Percentiles rank a stretch among this genome's conserved stretches.
These are phyloP conservation scores for Tricholomella constricta DNA, from an alignment of 768 basidiomycete species.

Conservation along the genomic window DNA sequence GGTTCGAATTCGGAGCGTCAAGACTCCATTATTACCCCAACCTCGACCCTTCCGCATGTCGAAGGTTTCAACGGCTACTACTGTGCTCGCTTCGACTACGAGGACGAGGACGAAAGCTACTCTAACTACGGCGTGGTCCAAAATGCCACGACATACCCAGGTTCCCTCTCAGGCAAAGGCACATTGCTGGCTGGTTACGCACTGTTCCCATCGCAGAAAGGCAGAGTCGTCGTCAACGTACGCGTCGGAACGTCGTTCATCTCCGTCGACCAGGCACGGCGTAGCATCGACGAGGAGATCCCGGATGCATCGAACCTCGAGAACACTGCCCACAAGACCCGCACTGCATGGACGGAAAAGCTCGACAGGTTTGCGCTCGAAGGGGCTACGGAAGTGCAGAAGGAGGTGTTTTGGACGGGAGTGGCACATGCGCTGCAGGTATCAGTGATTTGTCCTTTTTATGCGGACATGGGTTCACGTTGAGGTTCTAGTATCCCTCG, in stretches of 20 bases:
- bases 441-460: background rate
- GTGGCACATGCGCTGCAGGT: constrained; percentile 67
- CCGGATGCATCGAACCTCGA: constrained; percentile 46
- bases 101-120: constrained; percentile 9
- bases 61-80: constrained; percentile 56
- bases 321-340: constrained; percentile 47
- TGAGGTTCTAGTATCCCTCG: constrained; percentile 62
- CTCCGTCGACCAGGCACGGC: constrained; percentile 63
- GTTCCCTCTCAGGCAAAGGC: constrained; percentile 38
- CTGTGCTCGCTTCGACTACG: constrained; percentile 57
- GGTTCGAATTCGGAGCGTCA: constrained; percentile 71
- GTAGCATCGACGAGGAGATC: constrained; percentile 49
- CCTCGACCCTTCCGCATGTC: constrained; percentile 38
- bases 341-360: constrained; percentile 59
- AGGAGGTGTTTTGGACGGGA: constrained; percentile 58
- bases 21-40: constrained; percentile 68
- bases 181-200: constrained; percentile 53
- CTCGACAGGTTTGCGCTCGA: constrained; percentile 51
- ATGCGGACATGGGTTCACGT: background rate
- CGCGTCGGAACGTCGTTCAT: constrained; percentile 81
- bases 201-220: constrained; percentile 35
- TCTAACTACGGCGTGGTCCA: constrained; percentile 49
- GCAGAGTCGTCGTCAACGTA: constrained; percentile 53
- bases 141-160: constrained; percentile 38
- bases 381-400: constrained; percentile 49